Evolutionary conservation across 2,329 filamentous ascomycete species (phyloP), one percentile per base, ranked within the genome.

Genomic region (Torrubiella hemipterigena): DNA sequence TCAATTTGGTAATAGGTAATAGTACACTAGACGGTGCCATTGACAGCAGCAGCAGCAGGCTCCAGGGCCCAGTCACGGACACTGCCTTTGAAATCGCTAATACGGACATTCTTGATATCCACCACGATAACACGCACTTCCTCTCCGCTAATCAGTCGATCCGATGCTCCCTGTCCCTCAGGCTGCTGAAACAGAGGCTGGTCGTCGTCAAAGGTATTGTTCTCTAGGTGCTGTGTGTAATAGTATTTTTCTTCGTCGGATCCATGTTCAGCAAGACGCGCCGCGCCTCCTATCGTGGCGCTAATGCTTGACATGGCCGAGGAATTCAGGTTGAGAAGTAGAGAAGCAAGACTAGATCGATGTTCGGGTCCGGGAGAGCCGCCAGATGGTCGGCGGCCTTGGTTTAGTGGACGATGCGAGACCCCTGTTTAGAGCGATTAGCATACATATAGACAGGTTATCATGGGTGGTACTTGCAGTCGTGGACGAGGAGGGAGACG

Each of bases 401-500:
- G 73, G 7, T 81, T 86, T 0, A 85, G 83, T 2, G 89, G 87
- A 3, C 91, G 78, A 55, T 93, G 85, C 2, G 85, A 93, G 36
- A 94, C 81, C 91, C 87, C 67, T 71, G 21, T 21, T 7, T 4
- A 4, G 11, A 19, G 23, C 17, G 9, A 27, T 33, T 37, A 38
- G 46, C 29, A 35, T 28, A 6, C 4, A 19, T 12, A 24, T 19
- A n/a, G 2, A n/a, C 11, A 4, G 17, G 4, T 20, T 13, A 10
- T 15, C 6, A 30, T 19, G 14, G 31, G 13, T 26, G 7, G 25
- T 15, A 41, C 55, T 42, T 51, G 70, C 70, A 98, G 60, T 96
- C 91, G 59, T 98, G 91, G 6, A 96, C 91, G n/a, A 96, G 73
- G 10, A 96, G 68, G 4, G 84, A 93, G 39, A 98, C 86, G 41